Conservation (phyloP, 352 stramenopile genomes). For the Globisporangium abappressorium region DNA sequence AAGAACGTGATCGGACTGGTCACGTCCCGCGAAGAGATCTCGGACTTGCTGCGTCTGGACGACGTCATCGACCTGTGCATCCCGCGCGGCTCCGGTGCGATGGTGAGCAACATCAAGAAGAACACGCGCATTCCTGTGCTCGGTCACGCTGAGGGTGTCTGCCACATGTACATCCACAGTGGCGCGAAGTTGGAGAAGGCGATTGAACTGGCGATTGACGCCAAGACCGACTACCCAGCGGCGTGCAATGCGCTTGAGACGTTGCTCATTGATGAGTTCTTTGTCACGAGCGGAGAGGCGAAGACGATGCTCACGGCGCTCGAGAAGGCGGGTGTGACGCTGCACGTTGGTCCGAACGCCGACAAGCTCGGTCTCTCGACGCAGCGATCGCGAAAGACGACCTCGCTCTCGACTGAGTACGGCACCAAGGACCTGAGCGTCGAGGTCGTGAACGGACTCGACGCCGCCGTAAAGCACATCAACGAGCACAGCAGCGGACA, state of each 20-base stretch:
- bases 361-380: slow-evolving; percentile 68
- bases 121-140: slow-evolving; percentile 97
- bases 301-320: slow-evolving; percentile 82
- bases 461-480: slow-evolving; percentile 94
- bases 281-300: slow-evolving; percentile 72
- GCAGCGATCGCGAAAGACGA: slow-evolving; percentile 64
- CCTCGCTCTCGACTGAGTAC: slow-evolving; percentile 92
- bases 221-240: slow-evolving; percentile 98
- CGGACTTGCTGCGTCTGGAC: slow-evolving; percentile 92
- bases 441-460: slow-evolving; percentile 89
- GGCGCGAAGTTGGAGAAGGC: slow-evolving; percentile 87
- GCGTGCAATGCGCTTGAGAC: slow-evolving; percentile 98
- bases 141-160: slow-evolving; percentile 97
- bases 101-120: slow-evolving; percentile 97
- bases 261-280: slow-evolving; percentile 91
- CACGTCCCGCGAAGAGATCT: slow-evolving; percentile 92
- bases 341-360: slow-evolving; percentile 89
- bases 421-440: slow-evolving; percentile 92
- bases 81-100: slow-evolving; percentile 92
- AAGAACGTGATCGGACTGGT: slow-evolving; percentile 95
- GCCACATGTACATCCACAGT: slow-evolving; percentile 97
- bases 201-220: slow-evolving; percentile 91
- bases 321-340: slow-evolving; percentile 88
- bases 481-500: slow-evolving; percentile 95
- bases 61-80: slow-evolving; percentile 99